Evolutionary conservation across 2,329 filamentous ascomycete species (phyloP), one percentile per base, ranked within the genome.

Genomic region (Penicillium sp.): DNA sequence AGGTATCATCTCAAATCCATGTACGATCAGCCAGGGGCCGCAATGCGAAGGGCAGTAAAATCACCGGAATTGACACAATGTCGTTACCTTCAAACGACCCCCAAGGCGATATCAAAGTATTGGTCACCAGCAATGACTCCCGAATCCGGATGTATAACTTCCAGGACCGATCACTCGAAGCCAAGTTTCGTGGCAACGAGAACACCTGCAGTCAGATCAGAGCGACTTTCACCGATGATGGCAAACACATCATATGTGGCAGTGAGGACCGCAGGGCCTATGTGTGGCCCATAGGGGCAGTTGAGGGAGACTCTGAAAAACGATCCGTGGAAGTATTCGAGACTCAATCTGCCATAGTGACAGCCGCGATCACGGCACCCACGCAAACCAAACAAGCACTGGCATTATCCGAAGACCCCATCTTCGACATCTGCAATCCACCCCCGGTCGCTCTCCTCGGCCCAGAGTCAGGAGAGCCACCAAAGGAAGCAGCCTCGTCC

Each of bases 361-460:
- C 93, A 0, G 88, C 87, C n/a, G 90, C 93, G 2, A 77, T 94
- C 4, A 88, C 97, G 67, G 93, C 93, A 0, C 93, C 94, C 0
- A 83, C 84, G 0, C 85, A 84, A 64, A 92, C 91, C 10, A 84
- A 90, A 53, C 87, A 89, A 66, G 79, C 94, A 2, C 81, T 99
- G 0, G 87, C 88, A 47, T 82, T 84, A 13, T 95, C 92, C 0
- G 89, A 90, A 51, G 92, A 99, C 69, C 92, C 94, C 1, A 84
- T 99, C n/a, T 99, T 92, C 71, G 92, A 97, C 64, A 81, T 97
- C 1, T 97, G 94, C 79, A 97, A 97, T 64, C 94, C 94, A 5
- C 94, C 93, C 0, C 92, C 93, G 0, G 86, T 97, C 14, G 92
- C 86, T 6, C 79, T 97, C 16, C 80, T 92, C 57, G 92, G 88